Percentiles rank a stretch among this genome's conserved stretches.
Conservation (phyloP, 2,329 filamentous ascomycete genomes). For the Berkeleyomyces rouxiae region DNA sequence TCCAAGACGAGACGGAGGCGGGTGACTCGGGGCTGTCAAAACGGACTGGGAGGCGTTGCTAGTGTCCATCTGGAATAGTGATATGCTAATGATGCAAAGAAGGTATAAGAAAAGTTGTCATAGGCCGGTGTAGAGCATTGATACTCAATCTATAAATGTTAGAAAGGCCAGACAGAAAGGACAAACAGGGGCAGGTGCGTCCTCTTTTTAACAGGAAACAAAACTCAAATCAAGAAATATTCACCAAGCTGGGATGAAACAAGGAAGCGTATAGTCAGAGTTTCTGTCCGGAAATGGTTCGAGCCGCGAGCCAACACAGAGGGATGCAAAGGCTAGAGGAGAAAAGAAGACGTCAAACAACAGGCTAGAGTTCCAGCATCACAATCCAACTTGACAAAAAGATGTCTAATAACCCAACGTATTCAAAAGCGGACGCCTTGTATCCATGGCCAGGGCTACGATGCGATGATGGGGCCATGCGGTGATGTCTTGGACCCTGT, state of each 20-base stretch:
- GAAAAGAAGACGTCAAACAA: background rate
- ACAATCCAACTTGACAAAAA: no score
- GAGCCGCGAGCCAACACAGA: background rate
- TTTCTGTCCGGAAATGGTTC: background rate
- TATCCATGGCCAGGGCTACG: background rate
- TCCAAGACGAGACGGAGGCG: background rate
- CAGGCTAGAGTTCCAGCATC: no score
- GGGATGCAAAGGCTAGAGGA: background rate
- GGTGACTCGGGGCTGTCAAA: background rate
- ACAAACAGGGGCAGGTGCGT: background rate
- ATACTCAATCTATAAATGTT: background rate
- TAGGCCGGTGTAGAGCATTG: background rate
- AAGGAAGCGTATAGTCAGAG: background rate
- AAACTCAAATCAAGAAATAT: constrained; percentile 1
- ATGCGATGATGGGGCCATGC: background rate
- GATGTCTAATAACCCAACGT: background rate
- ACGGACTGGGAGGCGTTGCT: background rate
- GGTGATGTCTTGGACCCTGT: background rate
- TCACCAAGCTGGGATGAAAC: background rate
- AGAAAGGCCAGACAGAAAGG: background rate
- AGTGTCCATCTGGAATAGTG: constrained; percentile 2
- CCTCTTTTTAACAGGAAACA: background rate
- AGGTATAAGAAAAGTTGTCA: background rate
- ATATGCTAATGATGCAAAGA: background rate
- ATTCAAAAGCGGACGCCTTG: no score